Percentiles rank a stretch among this genome's conserved stretches.
These are phyloP conservation scores for Tephrocybe sp. DNA, from an alignment of 768 basidiomycete genomes.

Conservation along the genomic window DNA sequence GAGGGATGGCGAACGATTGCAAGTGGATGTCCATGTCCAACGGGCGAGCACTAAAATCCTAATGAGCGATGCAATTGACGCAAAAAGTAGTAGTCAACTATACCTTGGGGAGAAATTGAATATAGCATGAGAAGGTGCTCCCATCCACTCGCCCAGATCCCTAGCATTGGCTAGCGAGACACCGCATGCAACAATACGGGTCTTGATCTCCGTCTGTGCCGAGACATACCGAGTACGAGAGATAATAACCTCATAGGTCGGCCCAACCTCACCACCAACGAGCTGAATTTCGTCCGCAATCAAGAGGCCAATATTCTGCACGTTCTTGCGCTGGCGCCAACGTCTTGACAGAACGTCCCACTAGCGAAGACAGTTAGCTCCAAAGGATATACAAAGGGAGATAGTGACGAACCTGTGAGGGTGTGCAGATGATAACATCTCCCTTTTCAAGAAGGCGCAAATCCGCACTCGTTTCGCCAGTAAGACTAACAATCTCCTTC, in stretches of 20 bases:
- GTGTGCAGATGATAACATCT: constrained; percentile 93
- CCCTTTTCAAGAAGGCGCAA: constrained; percentile 85
- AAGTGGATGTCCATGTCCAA: constrained; percentile 96
- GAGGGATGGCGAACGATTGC: constrained; percentile 94
- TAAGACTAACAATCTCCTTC: constrained; percentile 91
- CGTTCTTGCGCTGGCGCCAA: constrained; percentile 97
- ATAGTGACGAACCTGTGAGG: constrained; percentile 64
- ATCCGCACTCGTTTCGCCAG: constrained; percentile 93
- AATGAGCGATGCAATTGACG: constrained; percentile 6
- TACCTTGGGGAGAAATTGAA: constrained; percentile 97
- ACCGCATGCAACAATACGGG: constrained; percentile 91
- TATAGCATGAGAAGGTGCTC: constrained; percentile 87
- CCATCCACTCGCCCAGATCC: constrained; percentile 98
- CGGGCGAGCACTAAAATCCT: constrained; percentile 74
- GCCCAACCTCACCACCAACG: constrained; percentile 92
- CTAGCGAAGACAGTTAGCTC: constrained; percentile 32
- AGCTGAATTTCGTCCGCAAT: constrained; percentile 96
- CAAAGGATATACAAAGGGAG: not conserved
- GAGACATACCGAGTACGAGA: constrained; percentile 97
- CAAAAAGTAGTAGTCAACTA: constrained; percentile 7
- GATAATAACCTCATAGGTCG: constrained; percentile 94
- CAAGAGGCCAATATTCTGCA: constrained; percentile 87
- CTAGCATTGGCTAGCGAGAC: constrained; percentile 95
- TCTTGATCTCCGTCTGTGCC: constrained; percentile 89
- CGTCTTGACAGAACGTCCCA: constrained; percentile 95